Evolutionary conservation across 305 asterid species (phyloP).

Genomic region (Plantago lanceolata): DNA sequence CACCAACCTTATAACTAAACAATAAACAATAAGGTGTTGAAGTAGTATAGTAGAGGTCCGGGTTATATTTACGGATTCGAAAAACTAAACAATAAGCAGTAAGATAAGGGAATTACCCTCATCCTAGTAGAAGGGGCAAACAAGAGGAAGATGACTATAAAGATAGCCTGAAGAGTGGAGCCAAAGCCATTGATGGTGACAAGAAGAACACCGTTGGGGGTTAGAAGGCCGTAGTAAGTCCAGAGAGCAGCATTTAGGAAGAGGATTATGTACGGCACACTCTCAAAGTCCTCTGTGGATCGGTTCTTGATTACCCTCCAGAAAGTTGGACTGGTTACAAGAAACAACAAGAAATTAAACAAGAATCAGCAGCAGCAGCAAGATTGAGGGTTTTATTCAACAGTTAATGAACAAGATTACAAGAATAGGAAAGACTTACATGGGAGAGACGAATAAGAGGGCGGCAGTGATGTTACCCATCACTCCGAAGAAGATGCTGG

Average conservation of each 20-base stretch:
- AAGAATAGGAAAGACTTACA: conserved; percentile 6
- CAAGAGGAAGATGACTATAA: conserved; percentile 18
- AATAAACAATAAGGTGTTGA: too few species aligned
- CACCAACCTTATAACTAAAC: too few species aligned
- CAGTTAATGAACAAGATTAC: not conserved
- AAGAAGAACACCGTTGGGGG: conserved; percentile 26
- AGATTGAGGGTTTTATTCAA: too few species aligned
- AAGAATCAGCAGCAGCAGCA: not conserved
- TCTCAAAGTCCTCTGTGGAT: conserved; percentile 29
- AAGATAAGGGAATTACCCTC: conserved; percentile 22
- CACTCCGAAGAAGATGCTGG: conserved; percentile 1
- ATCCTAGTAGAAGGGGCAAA: conserved; percentile 25
- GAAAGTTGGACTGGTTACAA: conserved; percentile 19
- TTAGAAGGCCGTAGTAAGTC: conserved; percentile 32
- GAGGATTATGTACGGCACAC: conserved; percentile 28
- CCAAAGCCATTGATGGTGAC: conserved; percentile 35
- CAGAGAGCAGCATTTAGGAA: conserved; percentile 25
- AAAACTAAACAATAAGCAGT: too few species aligned
- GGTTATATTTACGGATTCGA: too few species aligned
- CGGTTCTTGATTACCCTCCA: conserved; percentile 23
- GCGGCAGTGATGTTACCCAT: conserved; percentile 5
- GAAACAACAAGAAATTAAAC: not conserved
- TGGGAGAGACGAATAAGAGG: not conserved
- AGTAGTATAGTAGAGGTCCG: too few species aligned
- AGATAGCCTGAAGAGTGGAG: conserved; percentile 9